Percentiles rank a stretch among this genome's conserved stretches.
Conservation (phyloP, 257 asterid genomes). For the Ligustrum vulgare region DNA sequence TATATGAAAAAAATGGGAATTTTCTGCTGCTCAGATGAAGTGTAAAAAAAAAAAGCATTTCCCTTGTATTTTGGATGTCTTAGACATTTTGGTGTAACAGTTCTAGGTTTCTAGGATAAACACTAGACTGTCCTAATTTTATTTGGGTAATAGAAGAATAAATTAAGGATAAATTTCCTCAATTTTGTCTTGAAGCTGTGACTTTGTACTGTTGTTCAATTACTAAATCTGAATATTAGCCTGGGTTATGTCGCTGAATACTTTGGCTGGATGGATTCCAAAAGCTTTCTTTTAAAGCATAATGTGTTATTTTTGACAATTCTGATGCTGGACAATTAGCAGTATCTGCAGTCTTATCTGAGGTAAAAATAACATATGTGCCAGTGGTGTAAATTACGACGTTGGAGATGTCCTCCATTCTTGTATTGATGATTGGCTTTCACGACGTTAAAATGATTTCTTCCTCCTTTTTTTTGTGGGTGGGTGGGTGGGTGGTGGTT, state of each 20-base stretch:
- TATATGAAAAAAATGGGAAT: not conserved
- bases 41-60: not conserved
- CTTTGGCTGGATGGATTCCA: slow-evolving; percentile 11
- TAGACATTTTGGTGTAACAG: slow-evolving; percentile 4
- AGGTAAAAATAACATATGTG: not conserved
- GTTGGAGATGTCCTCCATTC: not conserved
- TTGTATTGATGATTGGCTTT: slow-evolving; percentile 3
- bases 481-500: not conserved
- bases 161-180: slow-evolving; percentile 8
- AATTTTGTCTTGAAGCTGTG: not conserved
- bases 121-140: not conserved
- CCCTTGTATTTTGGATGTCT: not conserved
- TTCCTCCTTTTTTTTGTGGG: not conserved
- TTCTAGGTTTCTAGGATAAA: not conserved
- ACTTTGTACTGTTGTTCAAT: not conserved
- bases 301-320: slow-evolving; percentile 1
- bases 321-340: not conserved
- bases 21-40: not conserved
- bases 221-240: slow-evolving; percentile 6
- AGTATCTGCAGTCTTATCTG: not conserved
- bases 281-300: slow-evolving; percentile 8
- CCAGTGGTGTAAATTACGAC: not conserved
- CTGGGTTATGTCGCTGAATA: not conserved
- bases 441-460: not conserved
- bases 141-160: slow-evolving; percentile 2